phyloP scores from a whole-genome alignment of 2,329 filamentous ascomycete species.

The Orbilia blumenaviensis region DNA sequence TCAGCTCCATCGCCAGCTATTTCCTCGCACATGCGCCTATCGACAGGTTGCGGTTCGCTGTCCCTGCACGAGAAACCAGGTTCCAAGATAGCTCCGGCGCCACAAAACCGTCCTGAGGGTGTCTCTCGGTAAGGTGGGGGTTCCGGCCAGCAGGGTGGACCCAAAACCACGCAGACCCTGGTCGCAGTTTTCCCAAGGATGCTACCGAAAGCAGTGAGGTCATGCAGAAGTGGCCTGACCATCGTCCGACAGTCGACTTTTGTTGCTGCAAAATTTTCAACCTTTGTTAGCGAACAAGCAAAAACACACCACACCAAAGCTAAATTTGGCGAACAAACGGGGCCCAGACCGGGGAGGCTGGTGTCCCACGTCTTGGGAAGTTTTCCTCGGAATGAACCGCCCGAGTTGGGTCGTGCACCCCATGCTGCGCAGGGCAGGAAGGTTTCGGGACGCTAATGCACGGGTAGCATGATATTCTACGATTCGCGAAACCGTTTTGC shows the following conservation, averaged over 20 bases:
- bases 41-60: conserved; percentile 32
- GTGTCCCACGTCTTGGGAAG: conserved; percentile 4
- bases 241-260: conserved; percentile 47
- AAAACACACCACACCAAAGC: conserved; percentile 21
- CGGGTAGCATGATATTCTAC: conserved; percentile 51
- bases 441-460: conserved; percentile 51
- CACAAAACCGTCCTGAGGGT: conserved; percentile 19
- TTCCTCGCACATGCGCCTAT: conserved; percentile 34
- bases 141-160: conserved; percentile 4
- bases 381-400: conserved; percentile 49
- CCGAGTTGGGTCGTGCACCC: conserved; percentile 31
- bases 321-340: conserved; percentile 34
- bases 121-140: conserved; percentile 38
- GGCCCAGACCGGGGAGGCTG: conserved; percentile 3
- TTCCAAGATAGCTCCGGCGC: conserved; percentile 30
- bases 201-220: conserved; percentile 43
- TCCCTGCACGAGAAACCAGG: conserved; percentile 18
- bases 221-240: conserved; percentile 54
- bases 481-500: conserved; percentile 49
- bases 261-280: conserved; percentile 26
- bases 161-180: conserved; percentile 24
- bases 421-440: not conserved
- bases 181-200: conserved; percentile 39
- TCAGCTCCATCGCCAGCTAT: not conserved
- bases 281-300: conserved; percentile 36